Evolutionary conservation across 768 basidiomycete genomes (phyloP).

Genomic region (Tephrocybe sp.): DNA sequence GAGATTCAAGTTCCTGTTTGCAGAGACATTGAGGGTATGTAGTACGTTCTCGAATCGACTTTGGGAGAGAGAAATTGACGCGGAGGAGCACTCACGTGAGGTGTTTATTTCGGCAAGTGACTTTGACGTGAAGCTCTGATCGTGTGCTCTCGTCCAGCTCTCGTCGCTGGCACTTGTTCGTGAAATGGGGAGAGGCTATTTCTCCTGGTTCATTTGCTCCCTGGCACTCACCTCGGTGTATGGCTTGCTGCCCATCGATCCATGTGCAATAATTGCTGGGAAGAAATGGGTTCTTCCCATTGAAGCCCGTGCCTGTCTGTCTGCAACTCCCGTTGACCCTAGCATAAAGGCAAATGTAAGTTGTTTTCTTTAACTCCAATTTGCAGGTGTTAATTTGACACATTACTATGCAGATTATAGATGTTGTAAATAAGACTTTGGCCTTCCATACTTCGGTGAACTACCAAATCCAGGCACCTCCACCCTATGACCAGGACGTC

Average conservation of each 20-base stretch:
- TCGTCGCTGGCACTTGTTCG: background rate
- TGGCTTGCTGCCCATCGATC: conserved; percentile 28
- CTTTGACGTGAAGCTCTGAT: background rate
- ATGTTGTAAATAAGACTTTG: conserved; percentile 56
- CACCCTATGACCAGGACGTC: conserved; percentile 51
- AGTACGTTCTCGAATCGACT: too few species aligned
- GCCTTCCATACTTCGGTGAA: conserved; percentile 63
- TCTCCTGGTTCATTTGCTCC: conserved; percentile 2
- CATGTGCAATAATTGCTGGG: conserved; percentile 51
- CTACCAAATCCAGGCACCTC: conserved; percentile 53
- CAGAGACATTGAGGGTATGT: background rate
- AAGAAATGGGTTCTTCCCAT: conserved; percentile 53
- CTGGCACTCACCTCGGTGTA: background rate
- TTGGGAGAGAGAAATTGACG: too few species aligned
- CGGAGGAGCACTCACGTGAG: background rate
- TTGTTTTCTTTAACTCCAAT: conserved; percentile 19
- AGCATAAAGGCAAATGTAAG: conserved; percentile 51
- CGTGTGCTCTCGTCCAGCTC: background rate
- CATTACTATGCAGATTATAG: conserved; percentile 45
- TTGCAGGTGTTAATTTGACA: background rate
- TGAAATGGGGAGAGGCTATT: background rate
- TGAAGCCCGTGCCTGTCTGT: conserved; percentile 50
- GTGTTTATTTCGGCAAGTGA: background rate
- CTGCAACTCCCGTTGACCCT: conserved; percentile 45
- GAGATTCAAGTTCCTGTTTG: background rate